A percentile compares a stretch with the other conserved stretches of the same genome.
phyloP scores from a whole-genome alignment of 2,329 filamentous ascomycete species.

The Colletotrichum sp. region DNA sequence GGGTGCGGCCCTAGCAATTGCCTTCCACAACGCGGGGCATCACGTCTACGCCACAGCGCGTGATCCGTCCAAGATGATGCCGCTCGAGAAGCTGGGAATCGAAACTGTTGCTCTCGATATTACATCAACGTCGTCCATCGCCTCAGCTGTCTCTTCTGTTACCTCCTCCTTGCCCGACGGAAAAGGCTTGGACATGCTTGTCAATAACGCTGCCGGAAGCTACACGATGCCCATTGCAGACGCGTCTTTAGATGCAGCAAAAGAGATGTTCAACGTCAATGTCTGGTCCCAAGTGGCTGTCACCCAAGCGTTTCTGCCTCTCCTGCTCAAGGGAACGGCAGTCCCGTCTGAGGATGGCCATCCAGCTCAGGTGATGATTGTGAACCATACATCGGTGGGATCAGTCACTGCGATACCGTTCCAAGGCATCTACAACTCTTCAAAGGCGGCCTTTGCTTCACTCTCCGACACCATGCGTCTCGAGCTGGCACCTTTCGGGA shows the following conservation, averaged over 20 bases:
- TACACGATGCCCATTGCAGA: slow-evolving; percentile 34
- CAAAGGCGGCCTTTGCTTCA: slow-evolving; percentile 26
- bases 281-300: slow-evolving; percentile 32
- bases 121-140: slow-evolving; percentile 29
- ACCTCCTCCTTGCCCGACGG: neutral
- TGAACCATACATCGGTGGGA: slow-evolving; percentile 23
- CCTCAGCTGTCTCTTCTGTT: slow-evolving; percentile 16
- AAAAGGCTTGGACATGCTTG: slow-evolving; percentile 29
- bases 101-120: slow-evolving; percentile 34
- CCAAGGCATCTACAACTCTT: slow-evolving; percentile 25
- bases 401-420: slow-evolving; percentile 2
- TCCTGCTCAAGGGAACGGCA: neutral
- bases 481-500: slow-evolving; percentile 30
- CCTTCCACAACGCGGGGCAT: slow-evolving; percentile 27
- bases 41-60: slow-evolving; percentile 38
- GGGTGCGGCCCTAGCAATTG: slow-evolving; percentile 27
- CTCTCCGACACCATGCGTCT: slow-evolving; percentile 29
- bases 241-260: slow-evolving; percentile 26
- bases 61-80: slow-evolving; percentile 27
- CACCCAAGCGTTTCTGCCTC: slow-evolving; percentile 29
- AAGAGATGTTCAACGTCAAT: slow-evolving; percentile 32
- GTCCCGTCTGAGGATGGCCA: neutral
- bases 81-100: slow-evolving; percentile 26
- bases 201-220: slow-evolving; percentile 35
- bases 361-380: neutral